Percentiles rank a stretch among this genome's conserved stretches.
Evolutionary conservation across 2,329 filamentous ascomycete species (phyloP).

Genomic region (Colletotrichum sp.): DNA sequence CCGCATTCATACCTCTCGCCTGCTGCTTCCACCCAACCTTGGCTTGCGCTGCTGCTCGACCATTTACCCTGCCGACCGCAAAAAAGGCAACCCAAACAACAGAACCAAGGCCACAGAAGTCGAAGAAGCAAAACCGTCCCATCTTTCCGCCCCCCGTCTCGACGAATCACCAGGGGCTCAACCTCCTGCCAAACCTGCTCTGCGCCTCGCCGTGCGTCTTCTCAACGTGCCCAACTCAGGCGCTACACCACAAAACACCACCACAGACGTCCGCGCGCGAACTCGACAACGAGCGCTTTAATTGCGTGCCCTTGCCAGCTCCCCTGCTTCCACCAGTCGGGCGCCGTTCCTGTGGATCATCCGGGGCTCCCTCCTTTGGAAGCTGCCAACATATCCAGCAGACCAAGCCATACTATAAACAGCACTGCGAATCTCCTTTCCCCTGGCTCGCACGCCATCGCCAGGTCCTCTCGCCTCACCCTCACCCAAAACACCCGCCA

Average conservation of each 20-base stretch:
- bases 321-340: conserved; percentile 12
- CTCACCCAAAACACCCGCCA: conserved; percentile 1
- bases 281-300: not conserved
- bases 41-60: not conserved
- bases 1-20: not conserved
- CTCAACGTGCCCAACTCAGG: not conserved
- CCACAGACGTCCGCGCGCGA: not conserved
- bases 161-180: conserved; percentile 3
- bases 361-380: conserved; percentile 8
- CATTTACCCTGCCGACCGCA: not conserved
- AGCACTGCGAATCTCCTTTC: conserved; percentile 8
- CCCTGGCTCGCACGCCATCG: conserved; percentile 22
- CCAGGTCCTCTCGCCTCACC: conserved; percentile 21
- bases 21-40: not conserved
- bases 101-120: not conserved
- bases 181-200: conserved; percentile 13
- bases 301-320: conserved; percentile 8
- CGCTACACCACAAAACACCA: not conserved
- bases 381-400: not conserved
- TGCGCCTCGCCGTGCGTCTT: not conserved
- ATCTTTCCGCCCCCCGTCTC: not conserved
- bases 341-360: conserved; percentile 14
- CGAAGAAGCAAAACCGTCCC: not conserved
- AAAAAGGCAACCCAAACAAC: not conserved
- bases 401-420: not conserved